Base-by-base conservation (phyloP, 257 asterid species). In the Nyctanthes arbortristis region DNA sequence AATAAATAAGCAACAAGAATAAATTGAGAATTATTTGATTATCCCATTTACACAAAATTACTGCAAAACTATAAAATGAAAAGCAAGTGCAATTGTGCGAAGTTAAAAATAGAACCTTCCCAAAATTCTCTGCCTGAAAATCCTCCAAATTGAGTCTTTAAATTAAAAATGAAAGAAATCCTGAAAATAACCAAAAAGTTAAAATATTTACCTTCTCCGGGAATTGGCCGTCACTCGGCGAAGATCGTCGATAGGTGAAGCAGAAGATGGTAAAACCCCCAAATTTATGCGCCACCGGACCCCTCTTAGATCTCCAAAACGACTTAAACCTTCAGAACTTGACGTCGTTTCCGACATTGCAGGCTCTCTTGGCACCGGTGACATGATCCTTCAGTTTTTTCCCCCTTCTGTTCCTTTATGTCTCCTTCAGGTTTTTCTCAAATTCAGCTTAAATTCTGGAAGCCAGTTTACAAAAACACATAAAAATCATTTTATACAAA, bases 231-330 rank as follows among this genome's bases (percentile, higher is more conserved):
- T 80, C 22, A 82, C 95, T 65, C 96, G 88, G 40, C 99, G 96
- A 78, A 91, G 93, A 81, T 91, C 89, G 32, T 89, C 95, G 24
- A 86, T 67, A 58, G 97, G 76, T 13, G 92, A 77, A 52, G 84
- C 77, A 29, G 91, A 79, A 77, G 90, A 74, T 10, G 98, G 96
- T 70, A 93, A 83, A 80, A 94, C 87, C 67, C 97, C 99, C 90
- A 94, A 86, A 84, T 86, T 87, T 54, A 91, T 78, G 61, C 99
- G 97, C 99, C 99, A 94, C 84, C 69, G 86, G 20, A 91, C 90
- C 65, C 99, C 92, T 91, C 99, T 83, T 7, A 94, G 90, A 78
- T 78, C 82, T 47, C 77, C 77, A 75, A 84, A 87, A 59, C 83
- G 78, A 68, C 79, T 76, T 13, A 79, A 79, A 68, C 22, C 68